phyloP scores from a whole-genome alignment of 108 stramenopile species.

The Cylindrotheca fusiformis region DNA sequence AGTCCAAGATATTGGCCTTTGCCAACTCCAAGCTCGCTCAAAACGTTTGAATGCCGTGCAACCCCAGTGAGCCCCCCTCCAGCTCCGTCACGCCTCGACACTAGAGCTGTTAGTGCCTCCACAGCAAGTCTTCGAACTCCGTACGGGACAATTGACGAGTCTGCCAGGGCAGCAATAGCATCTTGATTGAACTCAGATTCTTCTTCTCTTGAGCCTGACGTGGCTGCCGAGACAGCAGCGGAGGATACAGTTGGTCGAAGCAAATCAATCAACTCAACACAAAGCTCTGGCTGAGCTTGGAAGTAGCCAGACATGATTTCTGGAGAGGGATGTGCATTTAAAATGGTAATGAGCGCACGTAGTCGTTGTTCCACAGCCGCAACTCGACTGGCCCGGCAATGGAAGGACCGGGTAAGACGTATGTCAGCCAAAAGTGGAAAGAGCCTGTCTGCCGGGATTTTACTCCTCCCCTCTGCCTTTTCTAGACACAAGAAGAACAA shows the following conservation, averaged over 20 bases:
- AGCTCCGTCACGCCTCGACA: conserved; percentile 67
- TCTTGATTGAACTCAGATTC: conserved; percentile 8
- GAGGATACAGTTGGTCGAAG: conserved; percentile 70
- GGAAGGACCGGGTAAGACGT: conserved; percentile 73
- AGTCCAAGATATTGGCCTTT: conserved; percentile 90
- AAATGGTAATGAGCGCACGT: conserved; percentile 64
- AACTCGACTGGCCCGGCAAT: conserved; percentile 45
- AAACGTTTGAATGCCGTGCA: conserved; percentile 80
- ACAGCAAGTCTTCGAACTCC: conserved; percentile 72
- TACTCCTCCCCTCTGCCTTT: conserved; percentile 29
- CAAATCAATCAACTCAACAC: conserved; percentile 86
- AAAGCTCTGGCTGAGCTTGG: conserved; percentile 88
- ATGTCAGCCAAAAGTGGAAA: conserved; percentile 77
- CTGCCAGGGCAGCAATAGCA: conserved; percentile 45
- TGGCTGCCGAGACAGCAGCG: conserved; percentile 38
- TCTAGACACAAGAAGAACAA: conserved; percentile 53
- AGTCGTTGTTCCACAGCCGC: conserved; percentile 73
- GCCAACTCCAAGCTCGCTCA: conserved; percentile 89
- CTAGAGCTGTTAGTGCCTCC: conserved; percentile 84
- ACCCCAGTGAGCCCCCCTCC: conserved; percentile 52
- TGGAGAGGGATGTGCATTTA: conserved; percentile 75
- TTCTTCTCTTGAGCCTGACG: conserved; percentile 9
- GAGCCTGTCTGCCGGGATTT: conserved; percentile 61
- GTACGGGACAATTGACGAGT: conserved; percentile 69
- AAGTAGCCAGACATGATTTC: conserved; percentile 82